Base-by-base conservation (phyloP, 345 rosid genomes). In the Luvunga scandens region DNA sequence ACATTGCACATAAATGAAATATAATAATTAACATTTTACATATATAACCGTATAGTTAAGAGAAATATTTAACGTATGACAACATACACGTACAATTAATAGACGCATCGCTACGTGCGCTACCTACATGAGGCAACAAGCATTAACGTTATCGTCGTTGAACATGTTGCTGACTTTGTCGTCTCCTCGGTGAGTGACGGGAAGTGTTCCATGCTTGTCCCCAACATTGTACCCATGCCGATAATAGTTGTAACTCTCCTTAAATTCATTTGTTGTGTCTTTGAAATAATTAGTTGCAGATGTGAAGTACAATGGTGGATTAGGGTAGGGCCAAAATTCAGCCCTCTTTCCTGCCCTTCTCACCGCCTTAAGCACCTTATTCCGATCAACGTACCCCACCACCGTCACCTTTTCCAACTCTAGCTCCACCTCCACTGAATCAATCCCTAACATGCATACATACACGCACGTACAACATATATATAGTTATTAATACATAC, bases 141-240 rank as follows among this genome's bases (percentile, higher is more conserved):
- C 98, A 38, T 93, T 91, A 62, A 93, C 98, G 59, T 93, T 95
- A 70, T 95, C 98, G 57, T 95, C 98, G 77, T 90, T 95, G 84
- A 93, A 95, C 91, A 95, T 62, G 88, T 95, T 93, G 85, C 98
- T 93, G 82, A 95, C 97, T 66, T 83, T 89, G 85, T 95, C 98
- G 56, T 95, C 98, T 72, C 98, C 98, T 7, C 98, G 90, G 33
- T 72, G 87, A 71, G 89, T 88, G 22, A 87, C 86, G 0, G 90
- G 98, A 16, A 93, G 86, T 78, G 77, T 86, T 36, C 98, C 98
- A 70, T 88, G 98, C 75, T 84, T 83, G 7, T 91, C 92, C 0
- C 88, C 84, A 12, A 83, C 66, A 69, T 93, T 95, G 81, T 95
- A 95, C 65, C 98, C 99, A 62, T 93, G 98, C 59, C 87, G 75